A percentile compares a stretch with the other conserved stretches of the same genome.
Evolutionary conservation across 345 rosid species (phyloP).

Genomic region (Citrus medica): DNA sequence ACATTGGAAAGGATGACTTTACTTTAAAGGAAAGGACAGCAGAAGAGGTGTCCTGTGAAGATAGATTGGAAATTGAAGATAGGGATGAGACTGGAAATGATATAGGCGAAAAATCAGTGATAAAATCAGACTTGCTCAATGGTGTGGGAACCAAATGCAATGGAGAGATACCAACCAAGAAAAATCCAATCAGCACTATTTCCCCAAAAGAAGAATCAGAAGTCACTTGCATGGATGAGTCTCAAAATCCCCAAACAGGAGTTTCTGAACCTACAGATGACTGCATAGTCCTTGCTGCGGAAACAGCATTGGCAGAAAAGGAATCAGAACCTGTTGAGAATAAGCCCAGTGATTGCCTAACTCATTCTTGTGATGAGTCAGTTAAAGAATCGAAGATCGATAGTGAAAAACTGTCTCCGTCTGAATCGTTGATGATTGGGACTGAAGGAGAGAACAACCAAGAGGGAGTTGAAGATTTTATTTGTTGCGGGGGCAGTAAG

Average conservation of each 20-base stretch:
- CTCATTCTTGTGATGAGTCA: constrained; percentile 7
- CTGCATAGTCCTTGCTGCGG: constrained; percentile 3
- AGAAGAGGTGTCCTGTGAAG: constrained; percentile 12
- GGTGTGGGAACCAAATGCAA: constrained; percentile 14
- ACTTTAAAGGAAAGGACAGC: background rate
- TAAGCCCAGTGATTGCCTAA: constrained; percentile 2
- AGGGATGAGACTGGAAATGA: constrained; percentile 8
- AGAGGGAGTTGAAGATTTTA: background rate
- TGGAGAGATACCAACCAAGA: constrained; percentile 10
- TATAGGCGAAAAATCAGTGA: background rate
- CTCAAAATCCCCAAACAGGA: background rate
- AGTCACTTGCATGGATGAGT: background rate
- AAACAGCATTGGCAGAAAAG: background rate
- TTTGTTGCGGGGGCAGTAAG: background rate
- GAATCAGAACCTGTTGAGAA: constrained; percentile 19
- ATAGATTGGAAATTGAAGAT: constrained; percentile 8
- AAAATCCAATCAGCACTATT: constrained; percentile 1
- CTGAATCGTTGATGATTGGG: constrained; percentile 1
- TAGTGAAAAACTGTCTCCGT: constrained; percentile 3
- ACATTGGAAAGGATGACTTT: background rate
- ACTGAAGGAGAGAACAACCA: constrained; percentile 7
- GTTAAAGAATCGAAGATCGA: constrained; percentile 9
- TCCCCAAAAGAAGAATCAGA: constrained; percentile 15
- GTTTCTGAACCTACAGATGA: constrained; percentile 20
- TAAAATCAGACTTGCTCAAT: background rate